A percentile compares a stretch with the other conserved stretches of the same genome.
Evolutionary conservation across 371 early-diverging fungal species (phyloP).

Genomic region (Nosema muscidifuracis): DNA sequence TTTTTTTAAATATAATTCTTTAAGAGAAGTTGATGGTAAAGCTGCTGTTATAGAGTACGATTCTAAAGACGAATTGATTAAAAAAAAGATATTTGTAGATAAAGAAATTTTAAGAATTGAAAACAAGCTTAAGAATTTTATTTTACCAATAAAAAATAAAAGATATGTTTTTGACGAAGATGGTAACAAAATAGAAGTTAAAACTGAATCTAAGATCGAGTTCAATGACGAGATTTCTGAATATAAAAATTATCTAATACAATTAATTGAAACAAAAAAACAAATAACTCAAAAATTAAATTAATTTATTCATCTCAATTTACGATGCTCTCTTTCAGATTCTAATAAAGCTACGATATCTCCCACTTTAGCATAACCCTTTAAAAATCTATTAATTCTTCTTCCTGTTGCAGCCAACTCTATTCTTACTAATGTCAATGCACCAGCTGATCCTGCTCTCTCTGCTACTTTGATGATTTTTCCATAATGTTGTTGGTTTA

Average conservation of each 20-base stretch:
- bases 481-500: slow-evolving; percentile 49
- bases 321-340: slow-evolving; percentile 62
- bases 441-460: slow-evolving; percentile 61
- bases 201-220: background rate
- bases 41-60: slow-evolving; percentile 10
- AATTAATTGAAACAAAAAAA: slow-evolving; percentile 21
- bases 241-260: slow-evolving; percentile 18
- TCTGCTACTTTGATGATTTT: slow-evolving; percentile 50
- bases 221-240: slow-evolving; percentile 1
- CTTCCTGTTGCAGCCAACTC: slow-evolving; percentile 45
- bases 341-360: slow-evolving; percentile 60
- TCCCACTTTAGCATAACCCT: slow-evolving; percentile 59
- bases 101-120: slow-evolving; percentile 34
- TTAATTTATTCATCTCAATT: slow-evolving; percentile 52
- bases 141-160: background rate
- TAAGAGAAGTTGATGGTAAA: slow-evolving; percentile 20
- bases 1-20: slow-evolving; percentile 44
- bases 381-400: slow-evolving; percentile 53
- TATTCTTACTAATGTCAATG: slow-evolving; percentile 46
- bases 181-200: background rate
- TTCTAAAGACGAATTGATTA: slow-evolving; percentile 27
- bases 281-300: slow-evolving; percentile 10
- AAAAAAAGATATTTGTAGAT: slow-evolving; percentile 30
- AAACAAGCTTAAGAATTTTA: slow-evolving; percentile 24
- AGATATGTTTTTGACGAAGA: slow-evolving; percentile 31